These are phyloP conservation scores for Flaveria brownii DNA, from an alignment of 129 eudicot genomes.

Conservation along the genomic window DNA sequence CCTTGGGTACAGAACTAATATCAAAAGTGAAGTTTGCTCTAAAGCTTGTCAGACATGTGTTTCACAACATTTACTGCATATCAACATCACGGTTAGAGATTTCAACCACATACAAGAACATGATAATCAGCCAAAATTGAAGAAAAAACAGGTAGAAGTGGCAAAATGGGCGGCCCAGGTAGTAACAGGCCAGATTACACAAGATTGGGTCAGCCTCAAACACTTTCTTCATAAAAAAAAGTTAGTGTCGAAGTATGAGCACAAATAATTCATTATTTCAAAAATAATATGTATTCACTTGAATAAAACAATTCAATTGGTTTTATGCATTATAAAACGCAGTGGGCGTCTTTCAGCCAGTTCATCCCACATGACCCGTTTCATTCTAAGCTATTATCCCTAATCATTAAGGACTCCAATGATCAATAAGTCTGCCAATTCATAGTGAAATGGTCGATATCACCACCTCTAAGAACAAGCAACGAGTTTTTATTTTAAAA, in stretches of 20 bases:
- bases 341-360: background rate
- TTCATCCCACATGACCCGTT: background rate
- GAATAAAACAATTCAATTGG: background rate
- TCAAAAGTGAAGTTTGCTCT: no score
- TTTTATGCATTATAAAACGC: background rate
- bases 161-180: no score
- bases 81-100: constrained; percentile 39
- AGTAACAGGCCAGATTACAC: no score
- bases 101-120: constrained; percentile 7
- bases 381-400: background rate
- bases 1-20: no score
- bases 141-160: no score
- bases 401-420: no score
- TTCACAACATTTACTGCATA: constrained; percentile 90
- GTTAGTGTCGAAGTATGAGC: background rate
- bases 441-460: no score
- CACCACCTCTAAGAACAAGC: no score
- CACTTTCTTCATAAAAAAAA: no score
- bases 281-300: background rate
- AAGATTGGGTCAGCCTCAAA: no score
- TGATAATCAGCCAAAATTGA: constrained; percentile 8
- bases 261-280: background rate
- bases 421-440: no score
- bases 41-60: constrained; percentile 68
- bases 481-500: no score